Conservation (phyloP, 768 basidiomycete genomes). For the Gyrodon lividus region DNA sequence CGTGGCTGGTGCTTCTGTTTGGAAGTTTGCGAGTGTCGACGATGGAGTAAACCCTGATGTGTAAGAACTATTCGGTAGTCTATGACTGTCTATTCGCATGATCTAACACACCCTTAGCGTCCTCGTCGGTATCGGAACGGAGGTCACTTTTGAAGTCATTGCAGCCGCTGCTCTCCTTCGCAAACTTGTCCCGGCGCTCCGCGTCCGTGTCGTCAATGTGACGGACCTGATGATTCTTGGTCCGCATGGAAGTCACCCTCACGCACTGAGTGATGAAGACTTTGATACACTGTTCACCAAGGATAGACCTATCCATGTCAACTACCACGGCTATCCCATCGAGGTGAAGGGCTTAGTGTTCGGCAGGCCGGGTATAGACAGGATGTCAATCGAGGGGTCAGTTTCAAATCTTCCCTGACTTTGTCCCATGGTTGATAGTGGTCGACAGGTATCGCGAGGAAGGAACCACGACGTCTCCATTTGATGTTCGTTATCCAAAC, state of each 20-base stretch:
- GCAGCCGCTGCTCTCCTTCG: conserved; percentile 81
- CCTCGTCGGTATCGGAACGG: conserved; percentile 84
- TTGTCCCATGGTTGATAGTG: not conserved
- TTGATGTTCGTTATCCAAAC: conserved; percentile 50
- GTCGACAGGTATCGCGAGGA: conserved; percentile 56
- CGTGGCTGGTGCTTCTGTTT: conserved; percentile 81
- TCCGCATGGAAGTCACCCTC: conserved; percentile 69
- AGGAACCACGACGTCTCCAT: conserved; percentile 82
- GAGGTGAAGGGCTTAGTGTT: conserved; percentile 68
- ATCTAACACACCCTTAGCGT: conserved; percentile 44
- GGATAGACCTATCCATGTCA: conserved; percentile 70
- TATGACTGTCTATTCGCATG: not conserved
- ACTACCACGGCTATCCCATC: conserved; percentile 81
- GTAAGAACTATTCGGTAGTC: conserved; percentile 33
- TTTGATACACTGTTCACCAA: conserved; percentile 73
- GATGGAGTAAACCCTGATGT: conserved; percentile 72
- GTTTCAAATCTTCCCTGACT: conserved; percentile 9
- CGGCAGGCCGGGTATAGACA: conserved; percentile 48
- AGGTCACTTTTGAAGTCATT: conserved; percentile 87
- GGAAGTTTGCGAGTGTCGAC: conserved; percentile 80
- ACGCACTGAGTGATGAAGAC: conserved; percentile 58
- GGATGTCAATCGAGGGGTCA: conserved; percentile 55
- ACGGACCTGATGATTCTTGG: conserved; percentile 87
- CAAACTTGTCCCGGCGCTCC: conserved; percentile 63
- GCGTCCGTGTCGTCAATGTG: conserved; percentile 86